phyloP scores from a whole-genome alignment of 2,329 filamentous ascomycete species.

The Aspergillus flavus region DNA sequence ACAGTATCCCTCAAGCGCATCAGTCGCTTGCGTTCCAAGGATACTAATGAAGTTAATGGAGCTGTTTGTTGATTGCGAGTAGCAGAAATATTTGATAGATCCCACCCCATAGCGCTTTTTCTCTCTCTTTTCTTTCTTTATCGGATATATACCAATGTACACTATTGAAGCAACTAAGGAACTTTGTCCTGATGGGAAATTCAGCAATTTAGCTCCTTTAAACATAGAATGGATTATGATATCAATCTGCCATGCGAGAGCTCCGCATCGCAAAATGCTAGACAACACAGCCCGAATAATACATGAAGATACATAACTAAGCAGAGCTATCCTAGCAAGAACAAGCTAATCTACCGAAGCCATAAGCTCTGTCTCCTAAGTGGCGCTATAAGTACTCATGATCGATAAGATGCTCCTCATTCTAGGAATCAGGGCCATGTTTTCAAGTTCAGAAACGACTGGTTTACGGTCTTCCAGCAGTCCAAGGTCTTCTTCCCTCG shows the following conservation, averaged over 20 bases:
- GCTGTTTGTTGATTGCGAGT: background rate
- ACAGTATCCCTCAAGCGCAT: slow-evolving; percentile 12
- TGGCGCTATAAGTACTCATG: background rate
- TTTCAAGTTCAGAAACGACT: background rate
- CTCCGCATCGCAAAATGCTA: background rate
- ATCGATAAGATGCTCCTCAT: background rate
- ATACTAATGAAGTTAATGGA: slow-evolving; percentile 8
- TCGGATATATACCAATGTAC: background rate
- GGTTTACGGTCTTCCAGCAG: background rate
- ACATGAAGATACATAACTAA: background rate
- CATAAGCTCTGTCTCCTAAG: background rate
- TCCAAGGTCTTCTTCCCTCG: background rate
- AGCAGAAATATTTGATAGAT: background rate
- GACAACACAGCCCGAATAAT: background rate
- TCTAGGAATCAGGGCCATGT: background rate
- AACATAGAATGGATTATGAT: background rate
- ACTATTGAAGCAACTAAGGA: background rate
- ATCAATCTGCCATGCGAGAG: background rate
- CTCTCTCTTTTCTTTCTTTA: background rate
- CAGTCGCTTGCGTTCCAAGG: slow-evolving; percentile 17
- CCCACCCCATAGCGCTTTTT: background rate
- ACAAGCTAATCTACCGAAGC: background rate
- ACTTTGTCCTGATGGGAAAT: background rate
- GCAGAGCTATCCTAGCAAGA: background rate
- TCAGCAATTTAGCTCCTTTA: too few relatives aligned